Conservation (phyloP, 2,329 filamentous ascomycete genomes). For the Hypoxylon sp. region DNA sequence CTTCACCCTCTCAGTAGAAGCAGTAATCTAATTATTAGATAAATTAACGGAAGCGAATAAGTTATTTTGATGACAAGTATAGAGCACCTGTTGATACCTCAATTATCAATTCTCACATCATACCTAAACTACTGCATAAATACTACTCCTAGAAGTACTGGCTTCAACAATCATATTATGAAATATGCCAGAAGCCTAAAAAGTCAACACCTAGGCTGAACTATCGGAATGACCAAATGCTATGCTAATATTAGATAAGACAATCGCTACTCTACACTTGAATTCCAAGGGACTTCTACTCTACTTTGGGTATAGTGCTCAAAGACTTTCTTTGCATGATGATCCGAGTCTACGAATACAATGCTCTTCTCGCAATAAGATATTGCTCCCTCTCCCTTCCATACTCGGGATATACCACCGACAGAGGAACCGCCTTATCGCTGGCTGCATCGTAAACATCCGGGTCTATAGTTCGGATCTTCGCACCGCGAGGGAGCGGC, state of each 20-base stretch:
- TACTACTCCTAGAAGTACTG: no score
- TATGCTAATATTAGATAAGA: background rate
- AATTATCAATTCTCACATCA: no score
- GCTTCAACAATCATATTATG: no score
- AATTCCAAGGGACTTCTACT: background rate
- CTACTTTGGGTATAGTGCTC: background rate
- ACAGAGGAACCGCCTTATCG: slow-evolving; percentile 35
- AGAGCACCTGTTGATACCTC: no score
- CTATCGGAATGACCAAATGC: background rate
- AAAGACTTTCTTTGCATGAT: background rate
- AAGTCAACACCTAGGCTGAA: no score
- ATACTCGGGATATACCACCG: slow-evolving; percentile 39
- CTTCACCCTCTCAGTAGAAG: no score
- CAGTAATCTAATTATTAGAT: background rate
- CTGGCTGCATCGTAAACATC: slow-evolving; percentile 42
- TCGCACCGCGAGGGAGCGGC: slow-evolving; percentile 46
- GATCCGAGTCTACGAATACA: slow-evolving; percentile 22
- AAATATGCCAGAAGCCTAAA: no score
- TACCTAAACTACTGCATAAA: no score
- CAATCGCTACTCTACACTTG: background rate
- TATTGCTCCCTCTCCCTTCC: slow-evolving; percentile 39
- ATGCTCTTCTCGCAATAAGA: slow-evolving; percentile 28
- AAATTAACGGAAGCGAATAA: no score
- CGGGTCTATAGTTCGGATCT: slow-evolving; percentile 52
- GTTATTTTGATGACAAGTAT: no score